Percentiles rank a stretch among this genome's conserved stretches.
Conservation (phyloP, 345 rosid genomes). For the Schrenkiella parvula region DNA sequence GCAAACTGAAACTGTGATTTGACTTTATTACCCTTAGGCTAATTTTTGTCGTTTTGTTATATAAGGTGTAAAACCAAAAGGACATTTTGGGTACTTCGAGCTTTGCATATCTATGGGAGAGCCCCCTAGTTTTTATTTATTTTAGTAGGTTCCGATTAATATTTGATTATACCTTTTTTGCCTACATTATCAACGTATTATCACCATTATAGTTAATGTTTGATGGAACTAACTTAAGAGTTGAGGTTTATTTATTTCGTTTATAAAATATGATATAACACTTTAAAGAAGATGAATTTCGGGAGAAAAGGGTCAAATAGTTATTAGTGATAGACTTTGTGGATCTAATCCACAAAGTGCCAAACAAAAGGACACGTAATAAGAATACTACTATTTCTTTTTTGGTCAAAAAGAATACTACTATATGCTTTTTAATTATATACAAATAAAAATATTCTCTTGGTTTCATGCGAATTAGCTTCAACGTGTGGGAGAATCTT, state of each 20-base stretch:
- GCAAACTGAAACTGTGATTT: neutral
- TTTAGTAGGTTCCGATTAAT: neutral
- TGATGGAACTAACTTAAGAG: neutral
- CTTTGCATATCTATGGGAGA: conserved; percentile 16
- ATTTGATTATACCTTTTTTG: neutral
- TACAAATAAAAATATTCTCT: conserved; percentile 10
- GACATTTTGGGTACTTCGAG: conserved; percentile 10
- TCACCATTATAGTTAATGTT: neutral
- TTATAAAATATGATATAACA: neutral
- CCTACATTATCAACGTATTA: neutral
- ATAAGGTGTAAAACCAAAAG: conserved; percentile 33
- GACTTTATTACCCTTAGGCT: conserved; percentile 35
- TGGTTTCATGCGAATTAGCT: conserved; percentile 21
- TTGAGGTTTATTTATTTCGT: neutral
- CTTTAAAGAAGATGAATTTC: conserved; percentile 7
- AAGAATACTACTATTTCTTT: neutral
- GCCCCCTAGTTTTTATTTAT: conserved; percentile 14
- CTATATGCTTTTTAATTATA: neutral
- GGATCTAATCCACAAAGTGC: conserved; percentile 10
- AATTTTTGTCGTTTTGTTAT: conserved; percentile 33
- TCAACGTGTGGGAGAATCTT: conserved; percentile 21
- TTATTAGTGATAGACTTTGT: conserved; percentile 12
- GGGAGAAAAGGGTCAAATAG: neutral
- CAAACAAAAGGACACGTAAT: neutral
- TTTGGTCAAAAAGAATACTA: neutral